phyloP scores from a whole-genome alignment of 1,284 basidiomycete species.

The Thecaphora thlaspeos region DNA sequence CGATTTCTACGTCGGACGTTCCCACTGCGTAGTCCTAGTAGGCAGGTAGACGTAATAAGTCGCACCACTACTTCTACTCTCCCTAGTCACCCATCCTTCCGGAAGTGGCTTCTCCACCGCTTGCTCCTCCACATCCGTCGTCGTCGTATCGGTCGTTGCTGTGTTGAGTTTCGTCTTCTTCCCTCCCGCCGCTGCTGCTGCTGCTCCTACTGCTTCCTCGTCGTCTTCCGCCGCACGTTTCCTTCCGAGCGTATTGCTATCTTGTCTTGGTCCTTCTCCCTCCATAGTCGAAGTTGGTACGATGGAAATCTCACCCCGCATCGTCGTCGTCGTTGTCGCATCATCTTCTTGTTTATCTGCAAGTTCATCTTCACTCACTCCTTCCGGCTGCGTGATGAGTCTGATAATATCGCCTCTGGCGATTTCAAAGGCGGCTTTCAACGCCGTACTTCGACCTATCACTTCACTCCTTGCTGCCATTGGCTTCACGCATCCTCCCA shows the following conservation, averaged over 20 bases:
- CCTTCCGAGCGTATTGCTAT: not conserved
- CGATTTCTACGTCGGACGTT: constrained; percentile 25
- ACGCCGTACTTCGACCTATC: constrained; percentile 11
- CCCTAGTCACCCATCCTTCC: constrained; percentile 12
- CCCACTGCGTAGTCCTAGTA: constrained; percentile 33
- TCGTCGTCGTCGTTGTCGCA: constrained; percentile 1
- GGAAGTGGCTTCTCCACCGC: constrained; percentile 18
- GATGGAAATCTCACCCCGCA: too few species aligned
- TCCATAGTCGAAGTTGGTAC: constrained; percentile 1
- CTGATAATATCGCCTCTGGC: constrained; percentile 4
- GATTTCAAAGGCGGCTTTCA: constrained; percentile 11
- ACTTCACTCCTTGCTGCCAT: constrained; percentile 16
- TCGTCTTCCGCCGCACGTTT: not conserved
- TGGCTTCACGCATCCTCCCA: constrained; percentile 32
- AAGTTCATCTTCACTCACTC: constrained; percentile 3
- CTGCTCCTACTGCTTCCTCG: not conserved
- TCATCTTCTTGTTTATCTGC: constrained; percentile 10
- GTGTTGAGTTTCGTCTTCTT: too few species aligned
- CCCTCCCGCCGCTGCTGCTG: constrained; percentile 5
- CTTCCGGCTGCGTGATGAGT: constrained; percentile 5
- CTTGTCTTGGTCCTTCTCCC: not conserved
- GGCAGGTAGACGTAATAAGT: constrained; percentile 23
- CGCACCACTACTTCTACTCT: constrained; percentile 15
- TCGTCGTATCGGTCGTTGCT: too few species aligned
- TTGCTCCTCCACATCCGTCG: too few species aligned